phyloP scores from a whole-genome alignment of 345 rosid species.

The Rhodamnia argentea region DNA sequence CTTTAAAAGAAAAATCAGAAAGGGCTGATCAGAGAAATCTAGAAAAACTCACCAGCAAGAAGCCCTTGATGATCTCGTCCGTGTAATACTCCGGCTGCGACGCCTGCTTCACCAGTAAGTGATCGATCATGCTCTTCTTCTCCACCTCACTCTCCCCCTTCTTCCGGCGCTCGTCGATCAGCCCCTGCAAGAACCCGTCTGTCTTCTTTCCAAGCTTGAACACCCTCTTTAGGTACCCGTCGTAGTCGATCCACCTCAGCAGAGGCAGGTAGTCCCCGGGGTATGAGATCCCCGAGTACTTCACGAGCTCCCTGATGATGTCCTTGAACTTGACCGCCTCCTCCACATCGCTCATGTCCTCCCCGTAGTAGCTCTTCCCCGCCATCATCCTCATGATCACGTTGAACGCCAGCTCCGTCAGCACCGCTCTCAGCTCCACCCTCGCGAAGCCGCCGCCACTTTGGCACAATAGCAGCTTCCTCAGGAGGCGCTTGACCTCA shows the following conservation, averaged over 20 bases:
- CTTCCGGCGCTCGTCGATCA: slow-evolving; percentile 35
- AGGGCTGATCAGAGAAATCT: too few relatives aligned
- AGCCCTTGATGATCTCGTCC: slow-evolving; percentile 39
- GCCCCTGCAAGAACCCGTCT: slow-evolving; percentile 30
- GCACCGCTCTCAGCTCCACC: slow-evolving; percentile 25
- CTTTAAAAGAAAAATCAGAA: too few relatives aligned
- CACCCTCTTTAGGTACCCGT: slow-evolving; percentile 8
- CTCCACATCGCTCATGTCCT: slow-evolving; percentile 7
- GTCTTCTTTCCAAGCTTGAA: slow-evolving; percentile 1
- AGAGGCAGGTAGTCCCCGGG: slow-evolving; percentile 36
- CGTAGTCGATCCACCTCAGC: slow-evolving; percentile 19
- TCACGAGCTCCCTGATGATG: slow-evolving; percentile 20
- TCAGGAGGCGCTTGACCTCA: slow-evolving; percentile 22
- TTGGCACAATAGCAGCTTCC: not conserved
- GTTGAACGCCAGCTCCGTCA: slow-evolving; percentile 22
- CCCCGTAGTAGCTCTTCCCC: slow-evolving; percentile 35
- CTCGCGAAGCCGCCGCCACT: slow-evolving; percentile 4
- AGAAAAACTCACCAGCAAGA: not conserved
- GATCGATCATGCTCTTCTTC: slow-evolving; percentile 22
- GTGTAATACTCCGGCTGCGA: slow-evolving; percentile 27
- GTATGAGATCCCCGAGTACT: slow-evolving; percentile 13
- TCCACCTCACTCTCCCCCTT: not conserved
- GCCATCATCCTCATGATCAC: slow-evolving; percentile 27
- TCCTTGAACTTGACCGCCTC: slow-evolving; percentile 27
- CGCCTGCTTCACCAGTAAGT: slow-evolving; percentile 27